Conservation (phyloP, 306 rosid species). For the Sophora flavescens region DNA sequence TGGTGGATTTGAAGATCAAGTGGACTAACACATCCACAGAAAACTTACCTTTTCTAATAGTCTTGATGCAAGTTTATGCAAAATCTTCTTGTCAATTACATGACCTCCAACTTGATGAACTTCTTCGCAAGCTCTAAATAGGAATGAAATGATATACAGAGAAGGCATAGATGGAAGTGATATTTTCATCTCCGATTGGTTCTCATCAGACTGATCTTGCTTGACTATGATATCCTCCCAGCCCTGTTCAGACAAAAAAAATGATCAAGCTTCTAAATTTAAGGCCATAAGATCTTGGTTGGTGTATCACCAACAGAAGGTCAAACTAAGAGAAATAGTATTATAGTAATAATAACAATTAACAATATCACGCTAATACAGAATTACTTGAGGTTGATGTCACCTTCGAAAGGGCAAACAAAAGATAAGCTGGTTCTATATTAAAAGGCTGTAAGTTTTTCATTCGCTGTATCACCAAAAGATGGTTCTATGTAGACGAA, state of each 20-base stretch:
- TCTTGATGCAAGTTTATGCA: slow-evolving; percentile 79
- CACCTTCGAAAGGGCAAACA: slow-evolving; percentile 39
- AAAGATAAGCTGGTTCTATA: slow-evolving; percentile 15
- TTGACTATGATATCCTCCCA: slow-evolving; percentile 93
- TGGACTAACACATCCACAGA: slow-evolving; percentile 32
- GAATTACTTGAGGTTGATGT: not conserved
- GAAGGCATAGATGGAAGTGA: slow-evolving; percentile 98
- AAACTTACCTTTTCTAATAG: slow-evolving; percentile 79
- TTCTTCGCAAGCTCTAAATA: slow-evolving; percentile 89
- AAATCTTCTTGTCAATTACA: slow-evolving; percentile 88
- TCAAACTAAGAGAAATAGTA: slow-evolving; percentile 10
- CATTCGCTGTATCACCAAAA: slow-evolving; percentile 15
- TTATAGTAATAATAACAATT: not conserved
- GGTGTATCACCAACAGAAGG: slow-evolving; percentile 14
- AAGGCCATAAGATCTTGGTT: slow-evolving; percentile 33
- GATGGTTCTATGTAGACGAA: not conserved
- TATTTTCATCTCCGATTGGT: slow-evolving; percentile 84
- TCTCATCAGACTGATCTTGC: slow-evolving; percentile 86
- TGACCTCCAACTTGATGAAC: slow-evolving; percentile 98
- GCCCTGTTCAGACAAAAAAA: slow-evolving; percentile 66
- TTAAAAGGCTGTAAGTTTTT: slow-evolving; percentile 30
- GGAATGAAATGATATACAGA: slow-evolving; percentile 80
- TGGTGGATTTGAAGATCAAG: slow-evolving; percentile 28
- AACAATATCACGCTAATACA: not conserved
- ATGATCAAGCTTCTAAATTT: slow-evolving; percentile 28